Evolutionary conservation across 495 filamentous ascomycete genomes (phyloP).

Genomic region (Aspergillus taichungensis): DNA sequence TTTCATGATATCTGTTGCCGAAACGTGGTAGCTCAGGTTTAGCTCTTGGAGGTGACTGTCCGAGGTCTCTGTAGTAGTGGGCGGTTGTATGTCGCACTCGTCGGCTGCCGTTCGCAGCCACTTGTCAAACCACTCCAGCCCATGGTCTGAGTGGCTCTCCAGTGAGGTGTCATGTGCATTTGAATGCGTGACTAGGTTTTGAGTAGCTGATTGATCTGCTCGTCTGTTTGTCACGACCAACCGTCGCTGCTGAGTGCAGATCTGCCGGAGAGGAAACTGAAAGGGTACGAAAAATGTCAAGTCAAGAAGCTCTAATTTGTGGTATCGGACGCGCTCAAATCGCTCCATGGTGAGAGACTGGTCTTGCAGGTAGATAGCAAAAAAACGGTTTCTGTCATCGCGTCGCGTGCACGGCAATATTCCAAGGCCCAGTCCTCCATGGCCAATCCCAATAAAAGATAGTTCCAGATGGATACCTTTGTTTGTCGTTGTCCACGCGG

Average conservation of each 20-base stretch:
- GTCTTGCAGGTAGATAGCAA: conserved; percentile 3
- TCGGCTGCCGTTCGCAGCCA: too few relatives aligned
- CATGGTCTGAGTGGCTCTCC: too few relatives aligned
- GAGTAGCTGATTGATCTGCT: not conserved
- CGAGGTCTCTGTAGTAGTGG: too few relatives aligned
- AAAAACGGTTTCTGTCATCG: not conserved
- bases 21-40: not conserved
- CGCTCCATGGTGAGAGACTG: conserved; percentile 1
- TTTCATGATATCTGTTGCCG: not conserved
- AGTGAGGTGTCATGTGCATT: too few relatives aligned
- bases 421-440: not conserved
- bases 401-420: conserved; percentile 2
- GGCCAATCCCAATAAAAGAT: not conserved
- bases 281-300: not conserved
- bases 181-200: not conserved
- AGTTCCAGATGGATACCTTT: conserved; percentile 2
- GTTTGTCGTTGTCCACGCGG: not conserved
- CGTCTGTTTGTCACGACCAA: not conserved
- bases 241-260: conserved; percentile 1
- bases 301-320: not conserved
- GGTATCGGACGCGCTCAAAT: not conserved
- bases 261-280: not conserved
- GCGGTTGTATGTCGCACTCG: too few relatives aligned
- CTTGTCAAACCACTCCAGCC: too few relatives aligned
- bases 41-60: too few relatives aligned